Evolutionary conservation across 2,329 filamentous ascomycete genomes (phyloP).

Genomic region (Bisporella sp.): DNA sequence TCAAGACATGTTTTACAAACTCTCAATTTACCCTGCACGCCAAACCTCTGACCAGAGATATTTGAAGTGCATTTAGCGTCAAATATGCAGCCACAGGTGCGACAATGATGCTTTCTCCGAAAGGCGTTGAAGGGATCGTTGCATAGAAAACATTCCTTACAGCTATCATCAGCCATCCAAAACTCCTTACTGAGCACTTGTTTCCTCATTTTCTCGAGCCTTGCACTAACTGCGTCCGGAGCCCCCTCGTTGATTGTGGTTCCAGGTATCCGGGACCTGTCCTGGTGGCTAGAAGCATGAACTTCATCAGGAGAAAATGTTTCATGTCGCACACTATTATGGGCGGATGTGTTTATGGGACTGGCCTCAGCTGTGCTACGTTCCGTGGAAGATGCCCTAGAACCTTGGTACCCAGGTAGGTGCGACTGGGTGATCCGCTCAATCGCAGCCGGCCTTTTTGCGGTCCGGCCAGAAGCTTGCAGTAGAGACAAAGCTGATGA

Average conservation of each 20-base stretch:
- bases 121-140: conserved; percentile 89
- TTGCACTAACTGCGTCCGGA: conserved; percentile 51
- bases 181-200: conserved; percentile 92
- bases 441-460: conserved; percentile 24
- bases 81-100: conserved; percentile 96
- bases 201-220: conserved; percentile 67
- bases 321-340: conserved; percentile 50
- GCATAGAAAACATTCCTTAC: conserved; percentile 93
- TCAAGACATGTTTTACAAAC: conserved; percentile 90
- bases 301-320: conserved; percentile 42
- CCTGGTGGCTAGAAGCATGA: conserved; percentile 34
- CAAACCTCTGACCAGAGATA: conserved; percentile 83
- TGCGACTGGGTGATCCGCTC: conserved; percentile 36
- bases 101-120: conserved; percentile 91
- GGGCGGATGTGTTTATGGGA: conserved; percentile 50
- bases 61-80: conserved; percentile 92
- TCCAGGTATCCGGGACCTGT: conserved; percentile 44
- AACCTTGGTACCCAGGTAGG: conserved; percentile 38
- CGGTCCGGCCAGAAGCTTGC: conserved; percentile 24
- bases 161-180: conserved; percentile 99
- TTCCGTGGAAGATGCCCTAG: conserved; percentile 53
- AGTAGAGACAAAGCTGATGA: conserved; percentile 24
- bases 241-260: conserved; percentile 50
- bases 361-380: conserved; percentile 49
- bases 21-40: conserved; percentile 73